Conservation (phyloP, 75 land plant genomes). For the Adiantum capillusveneris region DNA sequence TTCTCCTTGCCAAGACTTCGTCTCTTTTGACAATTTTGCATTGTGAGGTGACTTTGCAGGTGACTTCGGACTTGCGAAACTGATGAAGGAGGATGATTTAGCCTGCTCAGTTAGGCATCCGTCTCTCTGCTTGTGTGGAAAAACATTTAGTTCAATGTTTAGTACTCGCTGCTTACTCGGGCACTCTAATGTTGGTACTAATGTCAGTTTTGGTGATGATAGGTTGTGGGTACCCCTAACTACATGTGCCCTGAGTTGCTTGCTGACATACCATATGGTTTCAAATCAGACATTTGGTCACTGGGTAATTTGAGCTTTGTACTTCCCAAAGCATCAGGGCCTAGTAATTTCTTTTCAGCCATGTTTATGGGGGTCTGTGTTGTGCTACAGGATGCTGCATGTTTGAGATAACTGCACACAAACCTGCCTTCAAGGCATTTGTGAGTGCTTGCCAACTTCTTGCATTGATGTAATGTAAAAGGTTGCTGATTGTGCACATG, state of each 20-base stretch:
- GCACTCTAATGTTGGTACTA: too few species aligned
- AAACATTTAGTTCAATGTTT: too few species aligned
- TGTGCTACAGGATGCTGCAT: constrained; percentile 31
- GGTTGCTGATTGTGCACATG: too few species aligned
- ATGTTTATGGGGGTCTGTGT: not conserved
- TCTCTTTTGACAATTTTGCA: too few species aligned
- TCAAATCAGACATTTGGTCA: constrained; percentile 43
- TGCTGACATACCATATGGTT: constrained; percentile 40
- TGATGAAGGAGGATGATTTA: constrained; percentile 30
- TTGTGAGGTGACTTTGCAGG: too few species aligned
- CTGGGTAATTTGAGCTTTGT: constrained; percentile 14
- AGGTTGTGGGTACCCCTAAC: constrained; percentile 42
- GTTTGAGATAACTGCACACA: constrained; percentile 38
- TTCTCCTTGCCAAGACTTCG: too few species aligned
- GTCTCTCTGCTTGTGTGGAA: too few species aligned
- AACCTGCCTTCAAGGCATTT: constrained; percentile 43
- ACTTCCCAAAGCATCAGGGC: too few species aligned
- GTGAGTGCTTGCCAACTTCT: constrained; percentile 14
- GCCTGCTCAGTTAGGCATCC: constrained; percentile 24
- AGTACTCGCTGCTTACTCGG: too few species aligned
- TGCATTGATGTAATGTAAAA: too few species aligned
- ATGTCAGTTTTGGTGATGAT: too few species aligned
- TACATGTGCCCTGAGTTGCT: constrained; percentile 41
- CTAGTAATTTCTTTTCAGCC: too few species aligned
- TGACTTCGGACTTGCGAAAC: constrained; percentile 37